Evolutionary conservation across 352 stramenopile species (phyloP), one percentile per base, ranked within the genome.

Genomic region (Pythium aphanidermatum): DNA sequence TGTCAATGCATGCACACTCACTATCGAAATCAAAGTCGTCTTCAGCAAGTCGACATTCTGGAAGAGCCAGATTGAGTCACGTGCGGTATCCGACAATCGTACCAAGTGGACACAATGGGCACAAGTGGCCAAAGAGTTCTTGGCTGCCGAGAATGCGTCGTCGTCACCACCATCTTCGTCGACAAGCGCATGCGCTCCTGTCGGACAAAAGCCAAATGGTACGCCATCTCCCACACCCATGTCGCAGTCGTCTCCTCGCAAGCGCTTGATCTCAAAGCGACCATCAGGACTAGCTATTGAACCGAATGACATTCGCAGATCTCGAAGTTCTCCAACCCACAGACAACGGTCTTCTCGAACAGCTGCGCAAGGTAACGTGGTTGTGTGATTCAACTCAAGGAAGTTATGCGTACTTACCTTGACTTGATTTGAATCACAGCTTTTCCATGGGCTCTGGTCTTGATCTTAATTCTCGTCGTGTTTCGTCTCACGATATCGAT

Each of bases 1-100:
- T 17, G 17, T 57, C 10, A 58, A 70, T 21, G 54, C 63, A 4
- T 88, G 73, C 59, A 70, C 74, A 54, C 27, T 93, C 54, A 74
- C 61, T 49, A 87, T 93, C 50, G 78, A 93, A 42, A 42, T 88
- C 16, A 89, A 87, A 63, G 77, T 93, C 31, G 77, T 82, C 7
- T 93, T 93, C 33, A 68, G 60, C 42, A 89, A 90, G 49, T 92
- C 79, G 17, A 93, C 82, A 24, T 78, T 93, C 44, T 93, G 82
- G 82, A 84, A 80, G 37, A 73, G 81, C 21, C 74, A 70, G 47
- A 93, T 93, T 50, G 74, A 92, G 44, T 50, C 72, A 9, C 71
- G 79, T 16, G 79, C 79, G 41, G 74, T 85, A 13, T 63, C 65
- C 21, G 82, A 93, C 44, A 90, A 87, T 55, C 79, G 75, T 41